phyloP scores from a whole-genome alignment of 352 stramenopile species.

The Blastocystis sp. region DNA sequence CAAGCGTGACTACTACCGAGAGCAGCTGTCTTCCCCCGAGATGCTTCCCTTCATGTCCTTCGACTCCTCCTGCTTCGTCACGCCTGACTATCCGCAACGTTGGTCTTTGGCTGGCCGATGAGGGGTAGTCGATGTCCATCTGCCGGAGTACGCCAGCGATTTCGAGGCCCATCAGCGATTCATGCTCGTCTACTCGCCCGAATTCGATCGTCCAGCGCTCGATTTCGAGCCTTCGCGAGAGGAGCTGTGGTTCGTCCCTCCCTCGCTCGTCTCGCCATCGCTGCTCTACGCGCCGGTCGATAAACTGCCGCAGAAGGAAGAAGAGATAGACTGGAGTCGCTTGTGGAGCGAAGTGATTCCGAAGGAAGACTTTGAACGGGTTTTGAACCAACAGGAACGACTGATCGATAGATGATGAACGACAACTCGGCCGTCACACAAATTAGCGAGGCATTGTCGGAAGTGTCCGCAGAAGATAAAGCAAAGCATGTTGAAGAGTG shows the following conservation, averaged over 20 bases:
- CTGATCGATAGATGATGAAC: neutral
- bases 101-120: neutral
- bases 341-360: neutral
- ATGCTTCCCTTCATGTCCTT: constrained; percentile 14
- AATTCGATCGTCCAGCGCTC: neutral
- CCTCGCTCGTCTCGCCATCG: neutral
- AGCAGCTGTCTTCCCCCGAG: constrained; percentile 12
- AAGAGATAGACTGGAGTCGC: neutral
- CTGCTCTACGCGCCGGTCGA: neutral
- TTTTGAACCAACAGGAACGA: neutral
- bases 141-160: neutral
- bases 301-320: neutral
- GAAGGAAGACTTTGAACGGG: neutral
- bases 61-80: neutral
- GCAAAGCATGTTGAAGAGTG: neutral
- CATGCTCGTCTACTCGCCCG: neutral
- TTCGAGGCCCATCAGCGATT: neutral
- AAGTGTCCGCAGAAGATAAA: neutral
- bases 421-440: neutral
- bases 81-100: neutral
- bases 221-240: neutral
- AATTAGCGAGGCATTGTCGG: neutral
- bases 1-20: constrained; percentile 34
- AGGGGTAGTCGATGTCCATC: neutral
- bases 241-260: neutral